These are phyloP conservation scores for Rutidosis leptorrhynchoides DNA, from an alignment of 129 eudicot genomes.

Conservation along the genomic window DNA sequence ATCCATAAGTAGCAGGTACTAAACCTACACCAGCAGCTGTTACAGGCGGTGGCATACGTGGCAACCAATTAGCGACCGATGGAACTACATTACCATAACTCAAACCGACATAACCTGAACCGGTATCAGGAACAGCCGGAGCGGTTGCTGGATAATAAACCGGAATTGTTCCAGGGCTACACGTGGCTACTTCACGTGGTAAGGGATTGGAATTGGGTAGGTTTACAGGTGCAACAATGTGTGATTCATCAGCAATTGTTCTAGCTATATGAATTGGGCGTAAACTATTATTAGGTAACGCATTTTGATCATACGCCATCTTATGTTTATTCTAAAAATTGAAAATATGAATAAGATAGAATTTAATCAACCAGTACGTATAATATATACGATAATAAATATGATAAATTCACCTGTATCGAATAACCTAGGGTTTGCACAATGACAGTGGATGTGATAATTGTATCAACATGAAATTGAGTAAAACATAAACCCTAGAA, in stretches of 20 bases:
- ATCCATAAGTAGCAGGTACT: conserved; percentile 22
- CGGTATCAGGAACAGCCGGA: conserved; percentile 40
- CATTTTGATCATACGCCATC: conserved; percentile 86
- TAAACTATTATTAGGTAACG: conserved; percentile 49
- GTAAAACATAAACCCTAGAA: conserved; percentile 29
- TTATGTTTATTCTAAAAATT: background rate
- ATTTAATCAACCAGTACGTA: conserved; percentile 22
- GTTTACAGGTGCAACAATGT: conserved; percentile 38
- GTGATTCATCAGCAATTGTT: conserved; percentile 51
- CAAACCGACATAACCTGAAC: conserved; percentile 45
- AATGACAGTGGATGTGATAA: background rate
- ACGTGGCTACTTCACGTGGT: conserved; percentile 31
- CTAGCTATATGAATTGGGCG: conserved; percentile 65
- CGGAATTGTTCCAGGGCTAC: conserved; percentile 46
- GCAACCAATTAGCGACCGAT: conserved; percentile 48
- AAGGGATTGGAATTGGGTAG: conserved; percentile 39
- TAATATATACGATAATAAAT: background rate
- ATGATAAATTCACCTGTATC: background rate
- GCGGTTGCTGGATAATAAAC: conserved; percentile 50
- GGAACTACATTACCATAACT: conserved; percentile 51
- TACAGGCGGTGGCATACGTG: conserved; percentile 39
- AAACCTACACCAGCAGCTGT: conserved; percentile 32
- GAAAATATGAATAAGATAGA: background rate
- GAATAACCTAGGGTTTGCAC: conserved; percentile 10
- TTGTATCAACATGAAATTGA: background rate